Evolutionary conservation across 257 asterid genomes (phyloP), one percentile per base, ranked within the genome.

Genomic region (Craterostigma plantagineum): DNA sequence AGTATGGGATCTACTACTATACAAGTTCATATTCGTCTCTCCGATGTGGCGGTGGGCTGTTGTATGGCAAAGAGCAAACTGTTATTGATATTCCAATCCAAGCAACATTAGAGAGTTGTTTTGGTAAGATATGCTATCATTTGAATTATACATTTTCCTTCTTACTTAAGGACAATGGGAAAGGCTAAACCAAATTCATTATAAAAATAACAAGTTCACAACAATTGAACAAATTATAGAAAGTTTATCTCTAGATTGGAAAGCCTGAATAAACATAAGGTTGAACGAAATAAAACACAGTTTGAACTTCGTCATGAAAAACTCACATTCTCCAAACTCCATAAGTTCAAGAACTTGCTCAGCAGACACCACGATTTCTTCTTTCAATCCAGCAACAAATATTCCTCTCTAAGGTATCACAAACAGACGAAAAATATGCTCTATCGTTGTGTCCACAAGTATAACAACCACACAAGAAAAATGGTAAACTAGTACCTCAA

Each of bases 31-130:
- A 67, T 82, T 87, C 16, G 98, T 87, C 73, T 87, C 98, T 43
- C 98, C 98, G 61, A 83, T 74, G 58, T 82, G 98, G 42, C 98
- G 95, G 67, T 79, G 95, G 57, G 86, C 98, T 87, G 75, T 45
- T 59, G 62, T 48, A 16, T 43, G 17, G 1, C 4, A n/a, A 40
- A 42, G 11, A 62, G 36, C 40, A 33, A 42, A 36, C 38, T 43
- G 10, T 30, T 14, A 18, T 5, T 5, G 34, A 14, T 4, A 12
- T 7, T 43, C 15, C 57, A 33, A 16, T n/a, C n/a, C n/a, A 53
- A 38, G 11, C 9, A 16, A 12, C 10, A 49, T 14, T 17, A 13
- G 46, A 49, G 40, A 37, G 23, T 33, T 14, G 17, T 15, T 38
- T 30, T 35, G 16, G 27, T 16, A 41, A 35, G 49, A 43, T 61